Percentiles rank a stretch among this genome's conserved stretches.
These are phyloP conservation scores for Sugiyamaella novakii DNA, from an alignment of 1,139 yeast genomes.

Conservation along the genomic window DNA sequence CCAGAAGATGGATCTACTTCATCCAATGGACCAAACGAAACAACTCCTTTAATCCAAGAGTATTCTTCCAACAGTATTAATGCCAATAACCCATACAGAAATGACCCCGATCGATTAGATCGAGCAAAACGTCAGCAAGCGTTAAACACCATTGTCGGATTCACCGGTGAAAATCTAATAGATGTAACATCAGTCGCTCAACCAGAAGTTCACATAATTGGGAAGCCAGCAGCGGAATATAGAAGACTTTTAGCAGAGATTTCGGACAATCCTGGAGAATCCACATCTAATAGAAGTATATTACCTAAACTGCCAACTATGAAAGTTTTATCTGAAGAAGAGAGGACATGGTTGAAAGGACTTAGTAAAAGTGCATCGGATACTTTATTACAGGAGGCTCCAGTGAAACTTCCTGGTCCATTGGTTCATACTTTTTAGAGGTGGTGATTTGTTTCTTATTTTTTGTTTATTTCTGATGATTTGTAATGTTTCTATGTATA, in stretches of 20 bases:
- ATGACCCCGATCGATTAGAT: conserved; percentile 15
- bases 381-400: conserved; percentile 31
- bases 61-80: conserved; percentile 17
- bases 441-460: neutral
- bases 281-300: neutral
- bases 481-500: neutral
- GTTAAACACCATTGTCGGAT: conserved; percentile 30
- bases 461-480: neutral
- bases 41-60: conserved; percentile 26
- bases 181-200: conserved; percentile 34
- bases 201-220: conserved; percentile 31
- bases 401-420: conserved; percentile 29
- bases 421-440: conserved; percentile 28
- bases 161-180: conserved; percentile 34
- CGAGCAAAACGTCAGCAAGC: conserved; percentile 19
- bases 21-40: conserved; percentile 18
- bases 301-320: conserved; percentile 18
- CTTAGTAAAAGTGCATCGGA: conserved; percentile 26
- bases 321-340: conserved; percentile 23
- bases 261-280: conserved; percentile 15
- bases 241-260: conserved; percentile 25
- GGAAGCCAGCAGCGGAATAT: conserved; percentile 30
- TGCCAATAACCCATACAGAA: conserved; percentile 5
- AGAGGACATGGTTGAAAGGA: conserved; percentile 30
- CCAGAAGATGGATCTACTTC: conserved; percentile 22